Evolutionary conservation across 352 stramenopile genomes (phyloP).

Genomic region (Elongisporangium anandrum): DNA sequence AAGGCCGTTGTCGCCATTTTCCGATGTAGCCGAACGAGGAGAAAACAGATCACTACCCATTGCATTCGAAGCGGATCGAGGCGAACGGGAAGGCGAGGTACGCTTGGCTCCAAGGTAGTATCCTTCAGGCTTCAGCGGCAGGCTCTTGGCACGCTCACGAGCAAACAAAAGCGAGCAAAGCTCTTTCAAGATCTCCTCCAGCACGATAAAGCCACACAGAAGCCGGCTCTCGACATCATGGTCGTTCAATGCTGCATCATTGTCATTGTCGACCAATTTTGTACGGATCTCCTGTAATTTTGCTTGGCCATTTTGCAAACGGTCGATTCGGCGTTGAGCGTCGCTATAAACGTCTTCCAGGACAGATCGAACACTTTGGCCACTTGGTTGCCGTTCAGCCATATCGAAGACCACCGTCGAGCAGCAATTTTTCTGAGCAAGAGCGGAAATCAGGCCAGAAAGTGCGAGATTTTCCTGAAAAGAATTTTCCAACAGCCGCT

Average conservation of each 20-base stretch:
- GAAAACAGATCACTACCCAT: constrained; percentile 9
- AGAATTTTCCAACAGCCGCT: constrained; percentile 76
- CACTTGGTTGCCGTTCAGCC: constrained; percentile 25
- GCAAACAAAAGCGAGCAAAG: constrained; percentile 79
- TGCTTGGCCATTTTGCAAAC: constrained; percentile 44
- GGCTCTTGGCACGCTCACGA: constrained; percentile 58
- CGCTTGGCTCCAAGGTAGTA: constrained; percentile 80
- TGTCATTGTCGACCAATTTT: constrained; percentile 65
- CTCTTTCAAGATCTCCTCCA: constrained; percentile 86
- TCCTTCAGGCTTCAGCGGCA: constrained; percentile 77
- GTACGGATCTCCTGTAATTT: constrained; percentile 49
- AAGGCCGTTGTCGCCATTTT: constrained; percentile 43
- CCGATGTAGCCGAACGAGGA: constrained; percentile 23
- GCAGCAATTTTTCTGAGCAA: constrained; percentile 63
- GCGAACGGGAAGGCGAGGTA: constrained; percentile 16
- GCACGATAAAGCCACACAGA: constrained; percentile 68
- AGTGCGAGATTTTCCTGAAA: constrained; percentile 82
- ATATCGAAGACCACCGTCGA: constrained; percentile 50
- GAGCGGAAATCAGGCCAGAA: constrained; percentile 66
- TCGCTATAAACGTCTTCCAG: constrained; percentile 78
- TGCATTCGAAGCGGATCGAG: constrained; percentile 9
- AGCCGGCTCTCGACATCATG: constrained; percentile 62
- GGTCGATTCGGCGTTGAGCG: constrained; percentile 50
- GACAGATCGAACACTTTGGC: constrained; percentile 64
- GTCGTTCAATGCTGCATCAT: constrained; percentile 51